These are phyloP conservation scores for Solanum pinnatisectum DNA, from an alignment of 257 asterid genomes.

Conservation along the genomic window DNA sequence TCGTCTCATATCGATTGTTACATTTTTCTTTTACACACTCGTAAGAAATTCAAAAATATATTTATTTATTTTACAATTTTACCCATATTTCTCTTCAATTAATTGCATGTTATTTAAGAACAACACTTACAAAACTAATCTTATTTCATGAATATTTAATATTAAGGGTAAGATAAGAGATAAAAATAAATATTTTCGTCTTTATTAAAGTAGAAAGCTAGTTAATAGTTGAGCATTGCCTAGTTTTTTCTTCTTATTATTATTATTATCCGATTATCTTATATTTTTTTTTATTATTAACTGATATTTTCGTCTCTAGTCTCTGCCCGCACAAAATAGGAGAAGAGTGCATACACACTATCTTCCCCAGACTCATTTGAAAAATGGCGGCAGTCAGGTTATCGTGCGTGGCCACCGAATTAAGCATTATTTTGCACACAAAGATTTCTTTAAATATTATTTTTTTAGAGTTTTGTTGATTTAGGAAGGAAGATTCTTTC, in stretches of 20 bases:
- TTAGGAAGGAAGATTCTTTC: neutral
- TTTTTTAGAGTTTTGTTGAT: neutral
- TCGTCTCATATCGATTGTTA: too few species aligned
- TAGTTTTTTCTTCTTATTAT: too few species aligned
- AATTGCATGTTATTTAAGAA: neutral
- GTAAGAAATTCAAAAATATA: too few species aligned
- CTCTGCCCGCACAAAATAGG: neutral
- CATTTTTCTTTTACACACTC: too few species aligned
- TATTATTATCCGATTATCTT: too few species aligned
- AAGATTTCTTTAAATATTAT: neutral
- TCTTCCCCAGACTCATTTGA: fast-evolving
- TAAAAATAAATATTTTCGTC: too few species aligned
- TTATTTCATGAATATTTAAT: neutral
- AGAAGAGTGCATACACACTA: neutral
- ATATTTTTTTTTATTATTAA: too few species aligned
- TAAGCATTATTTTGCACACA: neutral
- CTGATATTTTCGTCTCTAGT: too few species aligned
- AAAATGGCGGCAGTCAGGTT: neutral
- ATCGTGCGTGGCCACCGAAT: neutral
- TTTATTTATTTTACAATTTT: too few species aligned
- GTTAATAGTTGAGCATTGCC: neutral
- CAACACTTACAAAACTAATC: neutral
- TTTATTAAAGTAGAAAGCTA: too few species aligned
- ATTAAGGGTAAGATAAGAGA: too few species aligned
- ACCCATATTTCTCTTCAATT: neutral